phyloP scores from a whole-genome alignment of 176 grass and related monocot species.

The Musa troglodytarum region DNA sequence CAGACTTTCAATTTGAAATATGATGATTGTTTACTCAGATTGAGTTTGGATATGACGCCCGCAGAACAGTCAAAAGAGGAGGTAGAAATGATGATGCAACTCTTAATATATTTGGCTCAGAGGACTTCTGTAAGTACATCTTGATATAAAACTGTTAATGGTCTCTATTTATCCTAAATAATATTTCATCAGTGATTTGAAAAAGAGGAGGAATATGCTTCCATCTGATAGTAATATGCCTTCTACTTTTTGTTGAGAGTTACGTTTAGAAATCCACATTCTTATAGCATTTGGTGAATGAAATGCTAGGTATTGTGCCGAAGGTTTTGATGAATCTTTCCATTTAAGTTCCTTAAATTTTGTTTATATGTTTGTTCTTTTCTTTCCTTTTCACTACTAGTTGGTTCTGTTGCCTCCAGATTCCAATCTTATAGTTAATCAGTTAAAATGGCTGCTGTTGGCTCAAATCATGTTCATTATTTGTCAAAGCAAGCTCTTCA shows the following conservation, averaged over 20 bases:
- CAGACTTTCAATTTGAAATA: constrained; percentile 8
- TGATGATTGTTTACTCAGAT: constrained; percentile 37
- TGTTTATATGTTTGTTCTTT: too few relatives aligned
- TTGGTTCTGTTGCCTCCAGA: not conserved
- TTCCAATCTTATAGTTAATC: too few relatives aligned
- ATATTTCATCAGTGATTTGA: not conserved
- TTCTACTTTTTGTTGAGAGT: not conserved
- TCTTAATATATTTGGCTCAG: constrained; percentile 69
- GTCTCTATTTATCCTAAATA: not conserved
- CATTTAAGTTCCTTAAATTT: not conserved
- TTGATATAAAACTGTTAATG: not conserved
- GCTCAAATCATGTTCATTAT: too few relatives aligned
- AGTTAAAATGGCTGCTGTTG: too few relatives aligned
- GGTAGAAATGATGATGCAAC: constrained; percentile 49
- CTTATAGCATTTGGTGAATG: not conserved
- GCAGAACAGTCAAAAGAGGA: constrained; percentile 70
- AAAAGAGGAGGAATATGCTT: too few relatives aligned
- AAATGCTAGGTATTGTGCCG: not conserved
- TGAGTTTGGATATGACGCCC: constrained; percentile 34
- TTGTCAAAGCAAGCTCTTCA: too few relatives aligned
- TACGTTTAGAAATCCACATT: not conserved
- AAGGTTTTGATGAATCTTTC: not conserved
- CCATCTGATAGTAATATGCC: too few relatives aligned
- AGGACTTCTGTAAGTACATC: constrained; percentile 71
- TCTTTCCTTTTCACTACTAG: not conserved